Base-by-base conservation (phyloP, 208 protist species). In the Acanthamoeba royreba region DNA sequence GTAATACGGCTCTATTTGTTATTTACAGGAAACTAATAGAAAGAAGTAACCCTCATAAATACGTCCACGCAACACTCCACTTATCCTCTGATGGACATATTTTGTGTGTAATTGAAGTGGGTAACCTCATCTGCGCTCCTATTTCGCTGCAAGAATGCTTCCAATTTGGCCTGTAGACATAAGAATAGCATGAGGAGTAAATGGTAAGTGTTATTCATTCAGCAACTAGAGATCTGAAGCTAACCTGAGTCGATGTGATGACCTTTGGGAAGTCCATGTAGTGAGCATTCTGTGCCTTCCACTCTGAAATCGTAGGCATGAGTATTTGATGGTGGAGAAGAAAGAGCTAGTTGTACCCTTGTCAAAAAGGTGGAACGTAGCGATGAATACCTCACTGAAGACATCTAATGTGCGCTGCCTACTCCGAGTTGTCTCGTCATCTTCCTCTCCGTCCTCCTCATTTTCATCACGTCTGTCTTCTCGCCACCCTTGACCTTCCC, bases 251-350 rank as follows among this genome's bases (percentile, higher is more conserved):
- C 2, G 72, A 83, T 17, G 72, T 43, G 42, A 83, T 83, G 47
- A 89, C 81, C 33, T 58, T 66, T 33, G 81, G 81, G 35, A 89
- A 89, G 81, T 66, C 52, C 81, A 89, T 89, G 52, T 89, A 89
- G 35, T 89, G 81, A 28, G 81, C 81, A 19, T 89, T 66, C 35
- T n/a, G 2, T 1, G 81, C 5, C 35, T 43, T 58, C 81, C 81
- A 89, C 52, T 69, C 49, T 88, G 69, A 1, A 2, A 38, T 13
- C 17, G 69, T n/a, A n/a, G n/a, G n/a, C n/a, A n/a, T 55, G 49
- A 55, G 49, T 55, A 19, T 55, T 55, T 55, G n/a, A 69, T 15
- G 58, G 58, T 38, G 33, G 58, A 28, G 58, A 69, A 15, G 63
- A 43, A 42, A 4, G 22, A 58, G 49, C 49, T 13, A 22, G 49